Evolutionary conservation across 257 asterid species (phyloP), one percentile per base, ranked within the genome.

Genomic region (Verbascum thapsus): DNA sequence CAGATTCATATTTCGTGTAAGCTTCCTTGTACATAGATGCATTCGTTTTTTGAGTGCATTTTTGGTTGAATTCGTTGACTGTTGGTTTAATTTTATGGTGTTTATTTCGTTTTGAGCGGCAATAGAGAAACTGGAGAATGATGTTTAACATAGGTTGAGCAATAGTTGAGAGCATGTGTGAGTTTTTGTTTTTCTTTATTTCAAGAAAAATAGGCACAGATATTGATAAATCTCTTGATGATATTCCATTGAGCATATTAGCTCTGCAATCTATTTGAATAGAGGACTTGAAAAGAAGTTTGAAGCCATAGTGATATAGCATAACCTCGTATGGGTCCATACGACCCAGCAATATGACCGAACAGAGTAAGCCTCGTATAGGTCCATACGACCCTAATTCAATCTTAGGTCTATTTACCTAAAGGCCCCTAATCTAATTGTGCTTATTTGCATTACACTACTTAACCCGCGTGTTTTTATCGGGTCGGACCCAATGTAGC

Each of bases 1-100:
- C 72, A 83, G 81, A 78, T 81, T 79, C 79, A 62, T 89, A 53
- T 85, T 85, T 64, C 87, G 86, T 22, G 97, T 90, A 83, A 85
- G 95, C 56, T 69, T 26, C 13, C 2, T 58, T n/a, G n/a, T n/a
- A n/a, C n/a, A n/a, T n/a, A n/a, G n/a, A n/a, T n/a, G n/a, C n/a
- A n/a, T 26, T 26, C 32, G 2, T 26, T 26, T 1, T 26, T 26
- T 26, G 32, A 48, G 54, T 65, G 73, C 66, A 20, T n/a, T 64
- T 15, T 43, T 53, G 43, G 37, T 4, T 48, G 20, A n/a, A 32
- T 26, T 26, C 37, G 18, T 40, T 57, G 1, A 5, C 17, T 60
- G 54, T 42, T 34, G 62, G n/a, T 22, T 50, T 61, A 37, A 39
- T 67, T 59, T 5, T 3, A 9, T 22, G 20, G 26, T 34, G 50